Evolutionary conservation across 345 rosid species (phyloP).

Genomic region (Theobroma cacao): DNA sequence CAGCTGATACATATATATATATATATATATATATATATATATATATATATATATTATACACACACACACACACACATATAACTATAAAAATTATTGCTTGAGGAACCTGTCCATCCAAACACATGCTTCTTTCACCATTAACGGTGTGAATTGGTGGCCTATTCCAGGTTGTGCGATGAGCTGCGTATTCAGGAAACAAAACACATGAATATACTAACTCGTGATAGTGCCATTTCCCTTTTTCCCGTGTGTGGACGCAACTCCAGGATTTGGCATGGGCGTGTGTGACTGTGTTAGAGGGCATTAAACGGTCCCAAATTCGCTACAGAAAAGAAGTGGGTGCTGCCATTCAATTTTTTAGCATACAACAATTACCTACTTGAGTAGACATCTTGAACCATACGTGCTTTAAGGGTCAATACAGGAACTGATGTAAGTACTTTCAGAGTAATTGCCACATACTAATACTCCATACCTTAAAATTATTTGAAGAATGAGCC

Average conservation of each 20-base stretch:
- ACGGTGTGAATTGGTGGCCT: conserved; percentile 60
- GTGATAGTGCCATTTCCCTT: not conserved
- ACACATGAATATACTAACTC: not conserved
- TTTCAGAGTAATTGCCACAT: not conserved
- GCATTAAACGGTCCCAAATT: no score
- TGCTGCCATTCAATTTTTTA: not conserved
- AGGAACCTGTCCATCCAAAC: conserved; percentile 72
- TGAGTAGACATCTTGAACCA: not conserved
- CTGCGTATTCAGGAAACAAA: conserved; percentile 35
- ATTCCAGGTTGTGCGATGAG: conserved; percentile 59
- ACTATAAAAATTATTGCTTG: conserved; percentile 20
- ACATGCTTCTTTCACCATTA: conserved; percentile 77
- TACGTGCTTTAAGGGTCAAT: not conserved
- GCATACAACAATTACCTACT: not conserved
- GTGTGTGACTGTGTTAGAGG: not conserved
- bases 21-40: no score
- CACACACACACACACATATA: no score
- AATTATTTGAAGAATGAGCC: conserved; percentile 35
- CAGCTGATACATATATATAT: no score
- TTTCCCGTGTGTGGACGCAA: no score
- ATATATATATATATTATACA: no score
- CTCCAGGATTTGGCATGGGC: no score
- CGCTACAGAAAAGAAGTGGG: not conserved
- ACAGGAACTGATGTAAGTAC: not conserved
- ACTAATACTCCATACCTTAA: conserved; percentile 40